These are phyloP conservation scores for Russula ochroleuca DNA, from an alignment of 768 basidiomycete species.

Conservation along the genomic window DNA sequence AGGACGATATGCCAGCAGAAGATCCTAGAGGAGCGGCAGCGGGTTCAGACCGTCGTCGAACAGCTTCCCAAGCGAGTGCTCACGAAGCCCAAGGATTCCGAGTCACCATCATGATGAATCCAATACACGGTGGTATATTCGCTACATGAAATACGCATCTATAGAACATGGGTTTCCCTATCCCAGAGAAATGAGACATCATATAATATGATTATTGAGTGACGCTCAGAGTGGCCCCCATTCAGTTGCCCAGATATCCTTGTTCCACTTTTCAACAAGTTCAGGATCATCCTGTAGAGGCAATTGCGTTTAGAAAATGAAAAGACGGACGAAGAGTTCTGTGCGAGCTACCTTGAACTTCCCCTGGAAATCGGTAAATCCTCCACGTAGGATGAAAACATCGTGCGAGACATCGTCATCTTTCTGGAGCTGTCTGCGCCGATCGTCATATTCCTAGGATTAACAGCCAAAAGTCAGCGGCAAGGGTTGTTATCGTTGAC, in stretches of 20 bases:
- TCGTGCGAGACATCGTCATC: conserved; percentile 48
- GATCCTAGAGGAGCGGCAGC: conserved; percentile 49
- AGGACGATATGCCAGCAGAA: conserved; percentile 66
- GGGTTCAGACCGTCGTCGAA: conserved; percentile 55
- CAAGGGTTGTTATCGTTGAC: not conserved
- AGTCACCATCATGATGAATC: not conserved
- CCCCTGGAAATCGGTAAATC: conserved; percentile 67
- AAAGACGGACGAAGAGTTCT: conserved; percentile 7
- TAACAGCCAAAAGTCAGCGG: conserved; percentile 15
- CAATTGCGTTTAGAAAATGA: not conserved
- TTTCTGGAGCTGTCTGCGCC: conserved; percentile 52
- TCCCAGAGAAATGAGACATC: too few species aligned
- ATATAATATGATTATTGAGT: not conserved
- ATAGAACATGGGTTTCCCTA: not conserved
- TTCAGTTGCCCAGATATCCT: conserved; percentile 54
- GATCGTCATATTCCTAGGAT: conserved; percentile 49
- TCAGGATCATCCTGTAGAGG: conserved; percentile 52
- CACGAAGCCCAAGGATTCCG: conserved; percentile 38
- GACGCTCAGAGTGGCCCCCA: conserved; percentile 30
- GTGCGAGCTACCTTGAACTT: conserved; percentile 55
- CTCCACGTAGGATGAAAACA: conserved; percentile 63
- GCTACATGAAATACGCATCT: conserved; percentile 13
- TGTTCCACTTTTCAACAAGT: conserved; percentile 75
- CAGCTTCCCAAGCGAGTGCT: conserved; percentile 53
- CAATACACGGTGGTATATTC: conserved; percentile 18